Evolutionary conservation across 1,284 basidiomycete species (phyloP).

Genomic region (Heimioporus punctisporus): DNA sequence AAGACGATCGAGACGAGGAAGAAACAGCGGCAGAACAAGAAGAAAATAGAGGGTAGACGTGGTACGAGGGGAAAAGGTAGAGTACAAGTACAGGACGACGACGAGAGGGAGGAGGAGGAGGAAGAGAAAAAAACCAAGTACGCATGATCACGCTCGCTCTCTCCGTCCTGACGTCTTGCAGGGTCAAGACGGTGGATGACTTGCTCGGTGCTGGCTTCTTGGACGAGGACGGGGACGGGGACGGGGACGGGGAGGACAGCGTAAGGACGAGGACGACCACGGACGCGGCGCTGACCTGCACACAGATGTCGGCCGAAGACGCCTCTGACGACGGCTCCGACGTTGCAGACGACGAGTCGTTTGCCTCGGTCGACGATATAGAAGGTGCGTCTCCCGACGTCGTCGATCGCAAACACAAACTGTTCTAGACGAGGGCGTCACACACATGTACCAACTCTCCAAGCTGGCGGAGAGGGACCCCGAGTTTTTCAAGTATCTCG

Average conservation of each 20-base stretch:
- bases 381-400: constrained; percentile 50
- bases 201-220: constrained; percentile 80
- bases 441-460: constrained; percentile 83
- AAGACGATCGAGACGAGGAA: constrained; percentile 81
- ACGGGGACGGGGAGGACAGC: constrained; percentile 24
- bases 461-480: constrained; percentile 96
- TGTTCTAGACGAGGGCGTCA: constrained; percentile 62
- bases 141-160: background rate
- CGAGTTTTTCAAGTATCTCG: constrained; percentile 97
- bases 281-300: constrained; percentile 10
- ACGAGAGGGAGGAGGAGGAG: constrained; percentile 33
- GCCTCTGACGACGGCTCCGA: constrained; percentile 45
- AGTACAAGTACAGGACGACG: constrained; percentile 40
- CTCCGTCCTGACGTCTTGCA: constrained; percentile 23
- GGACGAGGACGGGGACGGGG: constrained; percentile 54
- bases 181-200: constrained; percentile 78
- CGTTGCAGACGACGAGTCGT: constrained; percentile 67
- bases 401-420: constrained; percentile 5
- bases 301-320: constrained; percentile 35
- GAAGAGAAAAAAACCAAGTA: constrained; percentile 11
- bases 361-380: constrained; percentile 76
- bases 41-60: constrained; percentile 67
- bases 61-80: constrained; percentile 40
- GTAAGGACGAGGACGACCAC: background rate
- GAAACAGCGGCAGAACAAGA: constrained; percentile 75